phyloP scores from a whole-genome alignment of 192 early-diverging fungal species.

The Glomus cerebriforme region DNA sequence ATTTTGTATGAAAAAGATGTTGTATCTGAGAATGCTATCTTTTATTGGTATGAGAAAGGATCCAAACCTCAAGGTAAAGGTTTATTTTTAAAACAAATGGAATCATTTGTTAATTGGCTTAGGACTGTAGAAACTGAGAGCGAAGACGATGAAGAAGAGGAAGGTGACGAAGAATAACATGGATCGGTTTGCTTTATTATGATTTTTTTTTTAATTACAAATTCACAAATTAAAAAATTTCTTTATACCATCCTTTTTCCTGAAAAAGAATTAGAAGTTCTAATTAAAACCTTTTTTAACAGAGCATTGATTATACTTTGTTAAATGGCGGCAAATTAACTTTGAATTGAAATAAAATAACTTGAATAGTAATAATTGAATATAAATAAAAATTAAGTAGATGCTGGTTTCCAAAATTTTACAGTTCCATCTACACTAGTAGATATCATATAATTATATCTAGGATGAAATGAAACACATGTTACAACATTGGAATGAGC shows the following conservation, averaged over 20 bases:
- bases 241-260: no score
- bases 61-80: slow-evolving; percentile 85
- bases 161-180: neutral
- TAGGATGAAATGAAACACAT: slow-evolving; percentile 70
- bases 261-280: no score
- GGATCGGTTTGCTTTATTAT: neutral
- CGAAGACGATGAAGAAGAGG: slow-evolving; percentile 53
- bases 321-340: no score
- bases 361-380: no score
- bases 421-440: slow-evolving; percentile 67
- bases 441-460: slow-evolving; percentile 60
- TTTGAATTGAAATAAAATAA: no score
- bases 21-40: slow-evolving; percentile 85
- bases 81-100: slow-evolving; percentile 91
- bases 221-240: no score
- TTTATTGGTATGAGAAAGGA: slow-evolving; percentile 95
- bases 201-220: neutral
- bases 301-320: no score
- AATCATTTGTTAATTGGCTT: slow-evolving; percentile 84
- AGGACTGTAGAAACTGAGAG: slow-evolving; percentile 68
- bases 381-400: neutral
- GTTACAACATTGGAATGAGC: slow-evolving; percentile 68
- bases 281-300: no score
- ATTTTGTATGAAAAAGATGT: slow-evolving; percentile 89
- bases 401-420: slow-evolving; percentile 56